phyloP scores from a whole-genome alignment of 2,329 filamentous ascomycete species.

The Escovopsis sp. region DNA sequence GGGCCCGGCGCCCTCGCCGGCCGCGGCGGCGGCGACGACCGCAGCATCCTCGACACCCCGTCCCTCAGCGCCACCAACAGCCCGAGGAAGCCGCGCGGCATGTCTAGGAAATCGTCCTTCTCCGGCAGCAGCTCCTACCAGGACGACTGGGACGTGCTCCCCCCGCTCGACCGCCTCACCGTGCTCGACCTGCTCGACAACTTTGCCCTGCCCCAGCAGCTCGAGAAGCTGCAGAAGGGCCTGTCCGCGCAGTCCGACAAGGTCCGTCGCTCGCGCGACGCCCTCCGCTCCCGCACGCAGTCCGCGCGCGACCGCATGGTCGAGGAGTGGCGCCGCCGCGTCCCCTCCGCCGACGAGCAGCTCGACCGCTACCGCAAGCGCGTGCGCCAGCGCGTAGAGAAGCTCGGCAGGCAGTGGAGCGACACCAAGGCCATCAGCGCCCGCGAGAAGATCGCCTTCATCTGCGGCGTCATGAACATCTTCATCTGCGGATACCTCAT shows the following conservation, averaged over 20 bases:
- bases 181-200: constrained; percentile 93
- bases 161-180: constrained; percentile 76
- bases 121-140: constrained; percentile 76
- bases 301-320: constrained; percentile 80
- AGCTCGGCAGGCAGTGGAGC: constrained; percentile 72
- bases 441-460: constrained; percentile 91
- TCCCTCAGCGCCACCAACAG: constrained; percentile 31
- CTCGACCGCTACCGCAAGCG: constrained; percentile 78
- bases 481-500: constrained; percentile 93
- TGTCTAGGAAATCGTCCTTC: constrained; percentile 68
- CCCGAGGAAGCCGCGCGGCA: constrained; percentile 32
- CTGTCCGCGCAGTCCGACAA: constrained; percentile 73
- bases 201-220: constrained; percentile 72
- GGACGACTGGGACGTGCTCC: constrained; percentile 74
- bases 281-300: constrained; percentile 57
- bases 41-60: constrained; percentile 31
- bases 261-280: constrained; percentile 69
- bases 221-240: constrained; percentile 79
- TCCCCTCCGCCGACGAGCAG: constrained; percentile 81
- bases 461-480: constrained; percentile 91
- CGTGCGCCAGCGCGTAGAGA: constrained; percentile 81
- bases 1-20: too few species aligned
- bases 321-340: constrained; percentile 77
- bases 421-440: constrained; percentile 76
- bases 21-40: too few species aligned